Percentiles rank a stretch among this genome's conserved stretches.
Evolutionary conservation across 2,329 filamentous ascomycete genomes (phyloP).

Genomic region (Verticillium albo-atrum): DNA sequence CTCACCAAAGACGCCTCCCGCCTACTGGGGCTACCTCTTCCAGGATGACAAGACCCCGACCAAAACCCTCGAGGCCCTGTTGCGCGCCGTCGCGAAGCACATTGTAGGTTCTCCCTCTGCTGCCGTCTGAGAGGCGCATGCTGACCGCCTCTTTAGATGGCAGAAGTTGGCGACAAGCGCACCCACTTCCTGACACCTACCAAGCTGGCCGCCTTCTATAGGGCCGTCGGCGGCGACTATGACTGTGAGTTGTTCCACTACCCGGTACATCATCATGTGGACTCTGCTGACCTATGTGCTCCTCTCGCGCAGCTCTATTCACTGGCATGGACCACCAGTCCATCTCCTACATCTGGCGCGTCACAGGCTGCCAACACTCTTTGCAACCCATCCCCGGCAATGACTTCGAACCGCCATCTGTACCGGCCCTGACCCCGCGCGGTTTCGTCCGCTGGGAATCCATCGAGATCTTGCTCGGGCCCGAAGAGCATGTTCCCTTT

Average conservation of each 20-base stretch:
- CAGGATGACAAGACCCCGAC: conserved; percentile 64
- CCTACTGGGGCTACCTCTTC: conserved; percentile 62
- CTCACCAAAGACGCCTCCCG: conserved; percentile 1
- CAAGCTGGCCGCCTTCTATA: conserved; percentile 75
- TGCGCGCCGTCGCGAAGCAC: conserved; percentile 63
- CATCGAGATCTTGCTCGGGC: conserved; percentile 81
- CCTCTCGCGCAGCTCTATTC: conserved; percentile 59
- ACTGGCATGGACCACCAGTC: conserved; percentile 66
- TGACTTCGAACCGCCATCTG: conserved; percentile 68
- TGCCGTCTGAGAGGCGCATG: not conserved
- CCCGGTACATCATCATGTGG: not conserved
- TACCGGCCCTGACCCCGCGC: conserved; percentile 76
- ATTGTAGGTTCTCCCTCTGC: conserved; percentile 53
- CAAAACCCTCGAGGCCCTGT: conserved; percentile 60
- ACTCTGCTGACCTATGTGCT: not conserved
- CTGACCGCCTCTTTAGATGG: conserved; percentile 36
- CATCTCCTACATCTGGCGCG: conserved; percentile 89
- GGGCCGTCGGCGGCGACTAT: conserved; percentile 69
- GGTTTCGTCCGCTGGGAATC: conserved; percentile 95
- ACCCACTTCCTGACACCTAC: conserved; percentile 53
- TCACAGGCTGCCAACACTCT: conserved; percentile 83
- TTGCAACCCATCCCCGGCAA: conserved; percentile 67
- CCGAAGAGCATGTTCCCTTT: conserved; percentile 81
- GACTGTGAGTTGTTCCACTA: conserved; percentile 43
- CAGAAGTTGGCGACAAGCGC: conserved; percentile 53